A percentile compares a stretch with the other conserved stretches of the same genome.
These are phyloP conservation scores for Chlorella vulgaris DNA, from an alignment of 139 green algal species.

Conservation along the genomic window DNA sequence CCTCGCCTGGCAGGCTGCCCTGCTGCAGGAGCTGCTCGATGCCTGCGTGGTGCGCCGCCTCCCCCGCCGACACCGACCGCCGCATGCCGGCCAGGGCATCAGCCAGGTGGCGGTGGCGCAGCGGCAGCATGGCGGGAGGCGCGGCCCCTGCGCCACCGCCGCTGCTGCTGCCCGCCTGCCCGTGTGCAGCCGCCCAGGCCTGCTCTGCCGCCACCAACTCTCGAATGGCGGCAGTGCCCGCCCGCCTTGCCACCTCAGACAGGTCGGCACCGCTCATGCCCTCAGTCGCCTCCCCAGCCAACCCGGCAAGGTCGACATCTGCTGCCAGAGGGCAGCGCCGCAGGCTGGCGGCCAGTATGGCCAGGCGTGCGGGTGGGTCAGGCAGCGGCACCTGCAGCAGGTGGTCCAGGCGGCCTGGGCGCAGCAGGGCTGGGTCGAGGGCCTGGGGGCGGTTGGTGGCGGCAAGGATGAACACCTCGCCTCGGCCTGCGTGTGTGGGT, in stretches of 20 bases:
- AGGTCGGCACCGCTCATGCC: constrained; percentile 54
- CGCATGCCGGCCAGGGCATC: constrained; percentile 26
- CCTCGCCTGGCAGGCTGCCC: constrained; percentile 20
- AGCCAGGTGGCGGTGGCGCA: constrained; percentile 27
- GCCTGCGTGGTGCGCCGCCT: constrained; percentile 8
- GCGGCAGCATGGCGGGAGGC: not conserved
- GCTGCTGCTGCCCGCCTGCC: not conserved
- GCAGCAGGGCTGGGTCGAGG: constrained; percentile 73
- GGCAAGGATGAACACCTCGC: constrained; percentile 66
- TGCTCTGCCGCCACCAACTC: constrained; percentile 24
- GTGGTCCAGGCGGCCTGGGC: constrained; percentile 74
- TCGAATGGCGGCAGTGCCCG: constrained; percentile 10
- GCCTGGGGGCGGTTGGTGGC: constrained; percentile 80
- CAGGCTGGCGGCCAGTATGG: constrained; percentile 39
- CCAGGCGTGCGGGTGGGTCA: constrained; percentile 32
- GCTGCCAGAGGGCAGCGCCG: constrained; percentile 28
- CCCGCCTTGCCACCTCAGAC: constrained; percentile 39
- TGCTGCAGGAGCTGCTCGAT: constrained; percentile 20
- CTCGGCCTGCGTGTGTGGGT: not conserved
- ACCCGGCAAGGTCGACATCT: constrained; percentile 37
- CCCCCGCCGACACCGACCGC: constrained; percentile 17
- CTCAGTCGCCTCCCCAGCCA: constrained; percentile 11
- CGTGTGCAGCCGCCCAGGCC: not conserved
- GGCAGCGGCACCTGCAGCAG: constrained; percentile 60
- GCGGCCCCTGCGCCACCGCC: not conserved